Evolutionary conservation across 441 rosid species (phyloP).

Genomic region (Sinapis alba): DNA sequence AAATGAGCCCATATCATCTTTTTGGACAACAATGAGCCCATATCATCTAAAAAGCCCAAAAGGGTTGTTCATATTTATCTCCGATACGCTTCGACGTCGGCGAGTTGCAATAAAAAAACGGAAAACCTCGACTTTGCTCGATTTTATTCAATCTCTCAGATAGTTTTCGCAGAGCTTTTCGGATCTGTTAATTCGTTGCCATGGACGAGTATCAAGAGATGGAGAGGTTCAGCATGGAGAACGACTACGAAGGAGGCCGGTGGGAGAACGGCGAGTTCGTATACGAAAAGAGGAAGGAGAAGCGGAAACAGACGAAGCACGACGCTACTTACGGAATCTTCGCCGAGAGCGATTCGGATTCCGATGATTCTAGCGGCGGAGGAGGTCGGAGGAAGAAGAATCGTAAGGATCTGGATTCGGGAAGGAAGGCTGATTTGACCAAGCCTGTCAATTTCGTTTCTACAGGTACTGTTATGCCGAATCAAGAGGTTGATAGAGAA

Average conservation of each 20-base stretch:
- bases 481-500: constrained; percentile 61
- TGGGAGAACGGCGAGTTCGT: constrained; percentile 72
- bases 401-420: constrained; percentile 52
- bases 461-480: constrained; percentile 68
- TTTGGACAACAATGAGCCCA: constrained; percentile 8
- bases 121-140: constrained; percentile 21
- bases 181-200: constrained; percentile 14
- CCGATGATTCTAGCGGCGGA: constrained; percentile 45
- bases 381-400: constrained; percentile 56
- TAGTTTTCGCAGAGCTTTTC: constrained; percentile 2
- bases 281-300: constrained; percentile 62
- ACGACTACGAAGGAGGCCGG: constrained; percentile 79
- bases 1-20: background rate
- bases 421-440: constrained; percentile 55
- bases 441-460: constrained; percentile 83
- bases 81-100: constrained; percentile 32
- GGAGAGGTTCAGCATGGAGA: constrained; percentile 85
- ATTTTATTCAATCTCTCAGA: background rate
- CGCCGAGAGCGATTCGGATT: constrained; percentile 63
- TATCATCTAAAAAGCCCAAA: background rate
- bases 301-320: constrained; percentile 70
- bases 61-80: background rate
- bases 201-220: constrained; percentile 87
- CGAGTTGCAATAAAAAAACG: constrained; percentile 16
- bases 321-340: constrained; percentile 70